These are phyloP conservation scores for Sherardia arvensis DNA, from an alignment of 257 asterid species.

Conservation along the genomic window DNA sequence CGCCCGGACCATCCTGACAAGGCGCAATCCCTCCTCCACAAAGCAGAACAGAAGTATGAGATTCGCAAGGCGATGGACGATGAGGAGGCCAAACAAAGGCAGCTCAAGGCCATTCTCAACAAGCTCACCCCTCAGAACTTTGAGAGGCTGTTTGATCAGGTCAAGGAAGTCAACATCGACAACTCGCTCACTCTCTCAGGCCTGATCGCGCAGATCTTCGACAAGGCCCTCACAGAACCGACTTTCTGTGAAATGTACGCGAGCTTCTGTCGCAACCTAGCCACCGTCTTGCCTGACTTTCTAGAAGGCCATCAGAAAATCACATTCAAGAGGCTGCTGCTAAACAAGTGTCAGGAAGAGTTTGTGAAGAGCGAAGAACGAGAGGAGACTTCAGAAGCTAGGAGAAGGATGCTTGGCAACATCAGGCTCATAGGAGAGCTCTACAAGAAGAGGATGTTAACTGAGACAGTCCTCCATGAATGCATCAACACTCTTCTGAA, in stretches of 20 bases:
- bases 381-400: conserved; percentile 23
- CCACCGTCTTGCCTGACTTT: conserved; percentile 23
- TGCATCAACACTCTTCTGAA: conserved; percentile 29
- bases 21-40: conserved; percentile 26
- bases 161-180: conserved; percentile 24
- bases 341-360: conserved; percentile 32
- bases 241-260: conserved; percentile 36
- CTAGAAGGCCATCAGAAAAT: conserved; percentile 19
- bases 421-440: conserved; percentile 34
- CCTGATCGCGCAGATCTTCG: conserved; percentile 27
- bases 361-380: conserved; percentile 28
- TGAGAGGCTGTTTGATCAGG: conserved; percentile 32
- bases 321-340: conserved; percentile 24
- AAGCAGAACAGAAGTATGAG: conserved; percentile 28
- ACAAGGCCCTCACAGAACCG: conserved; percentile 35
- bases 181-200: conserved; percentile 22
- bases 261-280: conserved; percentile 23
- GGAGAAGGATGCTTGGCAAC: conserved; percentile 33
- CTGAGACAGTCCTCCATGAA: conserved; percentile 28
- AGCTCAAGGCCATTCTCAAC: conserved; percentile 28
- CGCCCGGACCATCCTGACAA: conserved; percentile 11
- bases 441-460: conserved; percentile 30
- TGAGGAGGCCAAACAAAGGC: conserved; percentile 31
- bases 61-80: conserved; percentile 22
- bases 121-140: conserved; percentile 37